Conservation (phyloP, 2,329 filamentous ascomycete genomes). For the Calycina herbarum region DNA sequence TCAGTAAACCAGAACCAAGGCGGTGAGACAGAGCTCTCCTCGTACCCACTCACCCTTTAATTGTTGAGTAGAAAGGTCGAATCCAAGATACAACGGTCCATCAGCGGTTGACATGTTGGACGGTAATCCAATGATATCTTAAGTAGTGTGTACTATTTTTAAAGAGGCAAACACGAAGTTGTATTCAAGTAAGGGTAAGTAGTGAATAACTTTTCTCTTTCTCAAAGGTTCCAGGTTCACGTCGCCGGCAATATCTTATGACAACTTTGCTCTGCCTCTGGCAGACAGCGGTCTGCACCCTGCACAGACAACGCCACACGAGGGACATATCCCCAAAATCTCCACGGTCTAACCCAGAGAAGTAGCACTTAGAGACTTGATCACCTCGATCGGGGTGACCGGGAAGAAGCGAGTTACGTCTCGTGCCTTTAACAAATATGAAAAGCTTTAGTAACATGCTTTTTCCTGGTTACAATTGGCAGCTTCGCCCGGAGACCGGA, state of each 20-base stretch:
- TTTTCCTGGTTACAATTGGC: background rate
- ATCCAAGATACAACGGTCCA: constrained; percentile 78
- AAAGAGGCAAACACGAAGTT: too few relatives aligned
- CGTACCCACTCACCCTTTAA: constrained; percentile 67
- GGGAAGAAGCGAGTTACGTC: background rate
- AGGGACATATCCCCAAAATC: background rate
- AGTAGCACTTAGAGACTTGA: background rate
- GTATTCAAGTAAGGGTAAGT: background rate
- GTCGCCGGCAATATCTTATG: background rate
- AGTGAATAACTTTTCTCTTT: background rate
- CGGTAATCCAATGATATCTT: background rate
- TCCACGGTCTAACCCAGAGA: background rate
- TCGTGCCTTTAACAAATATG: background rate
- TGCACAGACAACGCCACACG: background rate
- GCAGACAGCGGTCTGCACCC: background rate
- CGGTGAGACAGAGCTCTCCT: background rate
- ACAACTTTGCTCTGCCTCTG: background rate
- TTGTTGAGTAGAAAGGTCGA: constrained; percentile 96
- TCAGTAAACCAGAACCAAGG: constrained; percentile 22
- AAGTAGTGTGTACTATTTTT: background rate
- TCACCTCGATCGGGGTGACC: background rate
- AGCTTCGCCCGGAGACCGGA: background rate
- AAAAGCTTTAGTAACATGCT: background rate
- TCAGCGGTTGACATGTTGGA: constrained; percentile 40
- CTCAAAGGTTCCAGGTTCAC: background rate